Evolutionary conservation across 176 grass and related monocot genomes (phyloP), one percentile per base, ranked within the genome.

Genomic region (Phoenix dactylifera): DNA sequence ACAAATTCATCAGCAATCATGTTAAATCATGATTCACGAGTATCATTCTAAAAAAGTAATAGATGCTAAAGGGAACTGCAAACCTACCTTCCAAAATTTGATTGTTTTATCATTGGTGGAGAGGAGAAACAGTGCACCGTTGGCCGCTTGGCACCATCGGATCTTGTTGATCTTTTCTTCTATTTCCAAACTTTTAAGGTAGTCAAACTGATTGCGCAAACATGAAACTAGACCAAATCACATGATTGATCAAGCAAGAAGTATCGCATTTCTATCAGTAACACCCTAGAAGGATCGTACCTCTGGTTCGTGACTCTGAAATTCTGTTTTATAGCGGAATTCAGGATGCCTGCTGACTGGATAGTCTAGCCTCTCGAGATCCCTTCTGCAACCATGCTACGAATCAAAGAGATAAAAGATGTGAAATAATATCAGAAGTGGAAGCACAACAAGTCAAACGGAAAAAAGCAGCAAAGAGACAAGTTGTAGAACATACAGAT

Each of bases 271-370:
- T 69, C 44, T 16, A 58, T 4, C 50, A 56, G 4, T 29, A 22
- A 6, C 28, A 52, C 35, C 10, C 22, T 39, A 29, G 22, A 78
- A 70, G 75, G 68, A 57, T 64, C 58, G 53, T 92, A 98, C 94
- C 94, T 98, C 94, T 67, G 94, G 94, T 71, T 98, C 94, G 52
- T 98, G 94, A 74, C 94, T 98, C 68, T 98, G 94, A 76, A 98
- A 98, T 77, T 98, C 94, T 4, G 94, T 98, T 79, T 86, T 89
- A 63, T 98, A 98, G 59, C 79, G 81, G 76, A 93, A 98, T 60
- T 98, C 94, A 49, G 94, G 82, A 76, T 98, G 94, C 58, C 26
- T 80, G 63, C 60, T 83, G 67, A 81, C 58, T 67, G 81, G 75
- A 85, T 82, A 83, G 79, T 98, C 94, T 53, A 61, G 58, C 72